Evolutionary conservation across 352 stramenopile species (phyloP), one percentile per base, ranked within the genome.

Genomic region (Pythium guiyangense): DNA sequence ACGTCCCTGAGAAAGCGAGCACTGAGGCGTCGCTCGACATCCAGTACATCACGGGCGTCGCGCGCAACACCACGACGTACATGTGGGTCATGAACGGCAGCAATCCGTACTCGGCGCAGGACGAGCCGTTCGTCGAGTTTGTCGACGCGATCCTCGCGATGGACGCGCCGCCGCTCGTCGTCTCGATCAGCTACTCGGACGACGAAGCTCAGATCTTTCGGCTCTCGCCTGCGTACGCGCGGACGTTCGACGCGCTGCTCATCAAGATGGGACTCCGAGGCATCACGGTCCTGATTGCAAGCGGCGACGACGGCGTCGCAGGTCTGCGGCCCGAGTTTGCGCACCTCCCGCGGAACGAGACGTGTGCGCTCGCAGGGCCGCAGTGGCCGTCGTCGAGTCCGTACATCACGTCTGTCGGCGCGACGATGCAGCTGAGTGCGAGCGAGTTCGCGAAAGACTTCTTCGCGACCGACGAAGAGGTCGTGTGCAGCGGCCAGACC

Each of bases 141-240:
- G 71, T 65, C 12, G 53, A 96, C 49, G 71, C 71, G 4, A 60
- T 97, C 2, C 57, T 96, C 17, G 67, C 67, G 25, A 70, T 89
- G 60, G 78, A 94, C 12, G 64, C 62, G 1, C 83, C 90, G 9
- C 88, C 89, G 15, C 72, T 84, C 42, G 86, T 97, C 3, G 70
- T 97, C 3, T 96, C 87, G 1, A 95, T 96, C 52, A 93, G 74
- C 49, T 97, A 97, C 57, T 95, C 91, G 10, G 88, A 96, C 60
- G 83, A 96, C 43, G 88, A 97, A 71, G 87, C 96, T 43, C 75
- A 92, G 50, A 91, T 94, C 55, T 94, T 91, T 57, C 70, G 92
- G 10, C 64, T 82, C 22, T 86, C 75, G 2, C 53, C 74, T 3
- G 74, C 76, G 11, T 96, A 95, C 53, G 84, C 94, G 48, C 77